phyloP scores from a whole-genome alignment of 768 basidiomycete genomes.

The Boletus rufocinnamomeus region DNA sequence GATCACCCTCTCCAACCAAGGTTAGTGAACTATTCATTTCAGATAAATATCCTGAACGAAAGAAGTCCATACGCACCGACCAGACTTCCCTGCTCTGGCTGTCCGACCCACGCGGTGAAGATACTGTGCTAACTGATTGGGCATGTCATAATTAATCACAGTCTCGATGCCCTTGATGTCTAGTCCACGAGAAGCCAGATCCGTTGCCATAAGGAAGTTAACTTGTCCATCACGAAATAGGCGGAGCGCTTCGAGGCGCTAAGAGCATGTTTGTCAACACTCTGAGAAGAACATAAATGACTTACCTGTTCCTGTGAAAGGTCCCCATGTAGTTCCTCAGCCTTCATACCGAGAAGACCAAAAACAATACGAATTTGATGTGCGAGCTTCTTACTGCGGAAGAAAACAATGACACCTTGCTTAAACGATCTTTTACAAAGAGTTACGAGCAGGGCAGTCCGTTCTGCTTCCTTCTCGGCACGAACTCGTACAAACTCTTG shows the following conservation, averaged over 20 bases:
- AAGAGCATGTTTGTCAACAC: conserved; percentile 11
- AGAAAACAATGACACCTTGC: conserved; percentile 84
- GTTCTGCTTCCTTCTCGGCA: conserved; percentile 73
- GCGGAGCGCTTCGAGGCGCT: conserved; percentile 87
- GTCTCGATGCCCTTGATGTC: conserved; percentile 98
- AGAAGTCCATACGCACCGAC: conserved; percentile 60
- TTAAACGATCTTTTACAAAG: conserved; percentile 90
- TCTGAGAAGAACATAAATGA: conserved; percentile 1
- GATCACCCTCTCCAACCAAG: conserved; percentile 92
- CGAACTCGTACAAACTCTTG: conserved; percentile 96
- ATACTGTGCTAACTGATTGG: conserved; percentile 88
- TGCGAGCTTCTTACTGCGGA: conserved; percentile 94
- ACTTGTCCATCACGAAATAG: conserved; percentile 84
- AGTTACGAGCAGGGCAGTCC: conserved; percentile 73
- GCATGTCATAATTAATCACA: conserved; percentile 99
- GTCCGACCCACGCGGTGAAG: conserved; percentile 97
- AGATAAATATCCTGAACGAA: conserved; percentile 5
- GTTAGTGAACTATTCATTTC: conserved; percentile 73
- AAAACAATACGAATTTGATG: conserved; percentile 97
- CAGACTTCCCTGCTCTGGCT: conserved; percentile 90
- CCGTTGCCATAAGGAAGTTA: conserved; percentile 96
- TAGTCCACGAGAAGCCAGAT: conserved; percentile 91
- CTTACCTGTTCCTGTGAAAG: conserved; percentile 92
- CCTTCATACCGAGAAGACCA: conserved; percentile 82
- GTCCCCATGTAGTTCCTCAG: conserved; percentile 93